Percentiles rank a stretch among this genome's conserved stretches.
These are phyloP conservation scores for Neurospora sp. DNA, from an alignment of 495 filamentous ascomycete species.

Conservation along the genomic window DNA sequence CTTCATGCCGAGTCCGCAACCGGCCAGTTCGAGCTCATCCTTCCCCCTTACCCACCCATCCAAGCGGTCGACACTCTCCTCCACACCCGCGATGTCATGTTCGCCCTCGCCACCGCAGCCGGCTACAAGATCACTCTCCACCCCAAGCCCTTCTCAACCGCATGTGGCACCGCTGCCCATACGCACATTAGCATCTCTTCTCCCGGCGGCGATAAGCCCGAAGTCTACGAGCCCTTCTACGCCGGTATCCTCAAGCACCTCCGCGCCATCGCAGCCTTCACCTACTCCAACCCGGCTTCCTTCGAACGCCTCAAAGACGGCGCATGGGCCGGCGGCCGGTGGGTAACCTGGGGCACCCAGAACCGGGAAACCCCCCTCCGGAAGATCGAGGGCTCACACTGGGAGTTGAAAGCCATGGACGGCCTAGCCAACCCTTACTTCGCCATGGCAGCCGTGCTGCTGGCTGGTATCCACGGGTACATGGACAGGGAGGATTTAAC, in stretches of 20 bases:
- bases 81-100: slow-evolving; percentile 61
- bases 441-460: slow-evolving; percentile 54
- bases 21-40: slow-evolving; percentile 76
- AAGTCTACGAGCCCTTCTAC: slow-evolving; percentile 47
- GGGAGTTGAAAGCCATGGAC: slow-evolving; percentile 62
- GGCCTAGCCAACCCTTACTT: slow-evolving; percentile 67
- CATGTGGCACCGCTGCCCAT: slow-evolving; percentile 56
- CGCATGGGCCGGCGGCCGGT: slow-evolving; percentile 65
- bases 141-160: slow-evolving; percentile 54
- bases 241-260: slow-evolving; percentile 57
- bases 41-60: slow-evolving; percentile 53
- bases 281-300: slow-evolving; percentile 45
- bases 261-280: slow-evolving; percentile 54
- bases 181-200: slow-evolving; percentile 55
- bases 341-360: slow-evolving; percentile 66
- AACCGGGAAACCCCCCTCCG: slow-evolving; percentile 63
- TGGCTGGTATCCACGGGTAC: slow-evolving; percentile 55
- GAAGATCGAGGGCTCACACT: slow-evolving; percentile 50
- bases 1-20: slow-evolving; percentile 68
- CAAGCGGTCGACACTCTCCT: slow-evolving; percentile 63
- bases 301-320: slow-evolving; percentile 57
- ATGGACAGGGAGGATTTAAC: slow-evolving; percentile 32
- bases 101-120: slow-evolving; percentile 44
- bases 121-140: slow-evolving; percentile 64
- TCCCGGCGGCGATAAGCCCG: slow-evolving; percentile 22